These are phyloP conservation scores for Xylaria arbuscula DNA, from an alignment of 2,329 filamentous ascomycete genomes.

Conservation along the genomic window DNA sequence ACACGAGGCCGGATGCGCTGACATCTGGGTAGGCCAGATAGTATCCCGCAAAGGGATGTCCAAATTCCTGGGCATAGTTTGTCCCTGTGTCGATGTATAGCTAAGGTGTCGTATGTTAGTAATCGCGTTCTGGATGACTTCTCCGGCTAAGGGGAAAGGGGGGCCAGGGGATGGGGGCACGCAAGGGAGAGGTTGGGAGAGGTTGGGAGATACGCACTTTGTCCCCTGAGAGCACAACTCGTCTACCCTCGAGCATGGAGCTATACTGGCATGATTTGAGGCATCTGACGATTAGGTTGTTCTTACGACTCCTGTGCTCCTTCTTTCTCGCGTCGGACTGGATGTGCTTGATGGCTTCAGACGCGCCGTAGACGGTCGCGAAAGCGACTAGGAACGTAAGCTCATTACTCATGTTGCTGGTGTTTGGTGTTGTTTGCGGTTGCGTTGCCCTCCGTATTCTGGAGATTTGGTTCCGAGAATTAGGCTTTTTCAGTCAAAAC, in stretches of 20 bases:
- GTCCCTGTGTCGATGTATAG: constrained; percentile 61
- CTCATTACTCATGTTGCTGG: constrained; percentile 43
- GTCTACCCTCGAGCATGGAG: constrained; percentile 57
- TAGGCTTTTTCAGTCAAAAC: constrained; percentile 10
- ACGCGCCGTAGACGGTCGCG: constrained; percentile 58
- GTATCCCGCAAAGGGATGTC: constrained; percentile 67
- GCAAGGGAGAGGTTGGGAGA: neutral
- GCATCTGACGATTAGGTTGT: constrained; percentile 60
- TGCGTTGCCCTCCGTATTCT: constrained; percentile 16
- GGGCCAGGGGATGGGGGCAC: neutral
- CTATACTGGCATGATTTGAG: constrained; percentile 59
- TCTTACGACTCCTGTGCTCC: constrained; percentile 60
- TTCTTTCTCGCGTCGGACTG: constrained; percentile 59
- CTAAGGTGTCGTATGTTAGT: constrained; percentile 37
- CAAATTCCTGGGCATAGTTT: constrained; percentile 48
- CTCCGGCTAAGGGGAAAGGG: constrained; percentile 1
- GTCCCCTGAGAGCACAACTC: constrained; percentile 58
- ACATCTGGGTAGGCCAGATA: constrained; percentile 66
- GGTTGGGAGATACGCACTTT: constrained; percentile 48
- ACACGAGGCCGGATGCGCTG: constrained; percentile 58
- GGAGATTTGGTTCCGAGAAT: constrained; percentile 18
- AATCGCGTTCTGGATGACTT: neutral
- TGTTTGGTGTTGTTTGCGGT: constrained; percentile 4
- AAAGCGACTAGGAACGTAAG: constrained; percentile 54
- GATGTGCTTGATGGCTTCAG: constrained; percentile 60